Conservation (phyloP, 2,329 filamentous ascomycete species). For the Torrubiellomyces zombiae region DNA sequence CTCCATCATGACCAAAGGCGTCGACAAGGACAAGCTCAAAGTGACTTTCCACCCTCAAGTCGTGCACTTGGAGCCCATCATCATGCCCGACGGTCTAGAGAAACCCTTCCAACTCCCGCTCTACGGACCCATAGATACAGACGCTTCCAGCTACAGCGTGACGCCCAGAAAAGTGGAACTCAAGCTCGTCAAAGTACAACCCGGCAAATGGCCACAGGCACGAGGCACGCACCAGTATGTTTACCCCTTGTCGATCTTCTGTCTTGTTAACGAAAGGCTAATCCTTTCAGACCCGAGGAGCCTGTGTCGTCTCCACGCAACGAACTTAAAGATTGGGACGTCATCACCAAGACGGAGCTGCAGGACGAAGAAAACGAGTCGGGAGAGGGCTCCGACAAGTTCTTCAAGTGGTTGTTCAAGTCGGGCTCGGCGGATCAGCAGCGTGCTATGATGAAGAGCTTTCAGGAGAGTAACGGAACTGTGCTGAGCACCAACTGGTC, state of each 20-base stretch:
- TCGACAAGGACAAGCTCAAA: slow-evolving; percentile 21
- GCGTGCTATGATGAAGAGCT: slow-evolving; percentile 97
- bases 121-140: slow-evolving; percentile 45
- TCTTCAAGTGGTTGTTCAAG: slow-evolving; percentile 85
- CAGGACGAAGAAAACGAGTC: slow-evolving; percentile 41
- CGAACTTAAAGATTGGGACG: slow-evolving; percentile 89
- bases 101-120: slow-evolving; percentile 48
- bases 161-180: slow-evolving; percentile 71
- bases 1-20: slow-evolving; percentile 25
- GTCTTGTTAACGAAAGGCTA: not conserved
- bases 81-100: slow-evolving; percentile 32
- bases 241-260: not conserved
- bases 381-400: slow-evolving; percentile 51
- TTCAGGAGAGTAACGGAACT: slow-evolving; percentile 84
- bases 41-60: slow-evolving; percentile 16
- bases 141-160: slow-evolving; percentile 44
- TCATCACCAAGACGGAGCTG: slow-evolving; percentile 39
- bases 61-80: slow-evolving; percentile 13
- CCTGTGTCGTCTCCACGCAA: slow-evolving; percentile 62
- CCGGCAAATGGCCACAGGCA: slow-evolving; percentile 48
- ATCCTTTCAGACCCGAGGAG: slow-evolving; percentile 3
- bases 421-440: slow-evolving; percentile 61
- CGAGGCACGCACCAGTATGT: slow-evolving; percentile 1
- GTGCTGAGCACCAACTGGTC: slow-evolving; percentile 83
- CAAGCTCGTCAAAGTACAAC: slow-evolving; percentile 46